A percentile compares a stretch with the other conserved stretches of the same genome.
phyloP scores from a whole-genome alignment of 108 stramenopile genomes.

The Nitzschia sp. region DNA sequence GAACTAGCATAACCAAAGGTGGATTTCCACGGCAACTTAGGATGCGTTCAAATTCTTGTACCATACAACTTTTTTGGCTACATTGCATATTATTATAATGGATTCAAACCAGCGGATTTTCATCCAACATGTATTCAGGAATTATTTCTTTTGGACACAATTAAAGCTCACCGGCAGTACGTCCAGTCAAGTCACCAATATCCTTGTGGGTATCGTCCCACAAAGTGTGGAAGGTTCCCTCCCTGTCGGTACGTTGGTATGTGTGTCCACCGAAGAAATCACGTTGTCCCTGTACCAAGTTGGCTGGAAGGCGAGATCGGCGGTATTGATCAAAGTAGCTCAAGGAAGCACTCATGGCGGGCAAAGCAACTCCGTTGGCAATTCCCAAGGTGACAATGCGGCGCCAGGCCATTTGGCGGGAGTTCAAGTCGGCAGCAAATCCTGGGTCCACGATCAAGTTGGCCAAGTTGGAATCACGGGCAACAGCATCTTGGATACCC shows the following conservation, averaged over 20 bases:
- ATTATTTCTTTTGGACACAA: neutral
- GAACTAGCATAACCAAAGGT: too few relatives aligned
- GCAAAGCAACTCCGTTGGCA: constrained; percentile 86
- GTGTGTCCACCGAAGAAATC: constrained; percentile 99
- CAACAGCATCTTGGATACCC: constrained; percentile 90
- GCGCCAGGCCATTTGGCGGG: constrained; percentile 87
- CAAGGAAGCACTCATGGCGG: constrained; percentile 86
- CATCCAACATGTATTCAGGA: too few relatives aligned
- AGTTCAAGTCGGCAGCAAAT: constrained; percentile 84
- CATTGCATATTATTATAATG: too few relatives aligned
- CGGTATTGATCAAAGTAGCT: constrained; percentile 96
- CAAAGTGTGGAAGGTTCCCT: constrained; percentile 87
- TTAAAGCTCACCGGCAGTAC: constrained; percentile 83
- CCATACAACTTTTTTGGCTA: too few relatives aligned
- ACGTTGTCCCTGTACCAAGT: constrained; percentile 95
- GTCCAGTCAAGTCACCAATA: constrained; percentile 87
- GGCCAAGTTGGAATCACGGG: constrained; percentile 60
- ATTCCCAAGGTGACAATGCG: constrained; percentile 90
- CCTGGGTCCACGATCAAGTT: constrained; percentile 93
- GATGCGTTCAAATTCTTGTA: too few relatives aligned
- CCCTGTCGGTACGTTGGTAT: constrained; percentile 84
- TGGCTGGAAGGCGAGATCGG: constrained; percentile 85
- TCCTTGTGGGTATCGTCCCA: constrained; percentile 95
- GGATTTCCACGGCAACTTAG: too few relatives aligned
- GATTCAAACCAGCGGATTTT: too few relatives aligned